Evolutionary conservation across 441 rosid species (phyloP), one percentile per base, ranked within the genome.

Genomic region (Erodium texanum): DNA sequence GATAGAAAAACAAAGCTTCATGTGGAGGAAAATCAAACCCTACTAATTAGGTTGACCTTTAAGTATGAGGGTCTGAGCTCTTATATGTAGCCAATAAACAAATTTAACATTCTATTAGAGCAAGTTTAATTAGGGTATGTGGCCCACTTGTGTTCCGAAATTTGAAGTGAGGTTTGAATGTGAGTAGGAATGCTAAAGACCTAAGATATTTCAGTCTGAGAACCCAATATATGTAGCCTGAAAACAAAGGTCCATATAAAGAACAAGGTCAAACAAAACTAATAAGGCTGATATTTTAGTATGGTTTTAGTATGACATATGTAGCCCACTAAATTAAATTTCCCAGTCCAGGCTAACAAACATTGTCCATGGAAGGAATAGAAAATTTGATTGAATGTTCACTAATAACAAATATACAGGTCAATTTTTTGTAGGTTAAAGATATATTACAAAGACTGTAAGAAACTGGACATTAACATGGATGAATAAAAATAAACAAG

Each of bases 1-100:
- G 65, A 34, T 20, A 62, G 64, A 22, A 41, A 59, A 66, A 66
- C 32, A 71, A 43, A 66, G 64, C 7, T 48, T 4, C 59, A 50
- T n/a, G 58, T n/a, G 7, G 59, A 11, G 58, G 22, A 18, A 52
- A 52, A 52, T 10, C 9, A 52, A 52, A 52, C 59, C 59, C 4
- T 9, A 43, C 56, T 52, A 52, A 7, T 52, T 1, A 52, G 59
- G 22, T 52, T 52, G 10, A 18, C 23, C 6, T 52, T 50, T 0
- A 50, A 50, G 58, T 16, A 50, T 50, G 58, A 5, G 19, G 58
- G 0, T 3, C 20, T 6, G 19, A 52, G 22, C 10, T 52, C 11
- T 52, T 52, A 52, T 18, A 18, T 18, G 59, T 52, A 52, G 7
- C 59, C 20, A 52, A 52, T 16, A 50, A 50, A 50, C 58, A 50